Evolutionary conservation across 768 basidiomycete genomes (phyloP).

Genomic region (Pleurotus ostreatus): DNA sequence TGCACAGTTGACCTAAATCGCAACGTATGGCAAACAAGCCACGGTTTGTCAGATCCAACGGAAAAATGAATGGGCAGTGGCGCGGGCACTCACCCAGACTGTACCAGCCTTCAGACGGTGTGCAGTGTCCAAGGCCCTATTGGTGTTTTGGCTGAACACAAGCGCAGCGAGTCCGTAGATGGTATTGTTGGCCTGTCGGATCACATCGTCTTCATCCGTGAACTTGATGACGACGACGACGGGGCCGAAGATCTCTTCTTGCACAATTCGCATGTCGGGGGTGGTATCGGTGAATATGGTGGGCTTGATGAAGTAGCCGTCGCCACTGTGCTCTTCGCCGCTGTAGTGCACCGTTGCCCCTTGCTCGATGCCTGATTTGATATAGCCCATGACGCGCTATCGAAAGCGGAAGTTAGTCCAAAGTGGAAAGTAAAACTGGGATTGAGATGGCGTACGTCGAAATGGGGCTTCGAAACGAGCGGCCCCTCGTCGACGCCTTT

Average conservation of each 20-base stretch:
- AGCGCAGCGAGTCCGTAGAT: constrained; percentile 84
- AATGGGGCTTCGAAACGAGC: constrained; percentile 73
- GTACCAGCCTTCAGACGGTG: constrained; percentile 80
- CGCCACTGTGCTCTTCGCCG: constrained; percentile 49
- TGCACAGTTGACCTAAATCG: constrained; percentile 39
- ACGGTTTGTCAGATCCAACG: not conserved
- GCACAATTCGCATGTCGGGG: constrained; percentile 63
- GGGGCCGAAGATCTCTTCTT: constrained; percentile 72
- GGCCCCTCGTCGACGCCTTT: constrained; percentile 67
- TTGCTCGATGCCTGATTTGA: constrained; percentile 57
- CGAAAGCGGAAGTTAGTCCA: not conserved
- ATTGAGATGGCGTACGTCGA: constrained; percentile 41
- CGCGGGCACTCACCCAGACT: constrained; percentile 49
- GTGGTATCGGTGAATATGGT: constrained; percentile 64
- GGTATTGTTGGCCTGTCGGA: constrained; percentile 81
- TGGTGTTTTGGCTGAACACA: constrained; percentile 79
- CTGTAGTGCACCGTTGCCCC: constrained; percentile 64
- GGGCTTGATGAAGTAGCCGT: constrained; percentile 55
- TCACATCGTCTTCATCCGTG: constrained; percentile 56
- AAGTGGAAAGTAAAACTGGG: not conserved
- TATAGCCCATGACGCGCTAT: constrained; percentile 70
- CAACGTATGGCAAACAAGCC: no score
- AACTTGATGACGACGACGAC: constrained; percentile 70
- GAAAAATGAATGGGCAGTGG: no score
- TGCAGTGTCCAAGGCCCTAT: constrained; percentile 66